Evolutionary conservation across 2,329 filamentous ascomycete species (phyloP).

Genomic region (Eurotiales sp.): DNA sequence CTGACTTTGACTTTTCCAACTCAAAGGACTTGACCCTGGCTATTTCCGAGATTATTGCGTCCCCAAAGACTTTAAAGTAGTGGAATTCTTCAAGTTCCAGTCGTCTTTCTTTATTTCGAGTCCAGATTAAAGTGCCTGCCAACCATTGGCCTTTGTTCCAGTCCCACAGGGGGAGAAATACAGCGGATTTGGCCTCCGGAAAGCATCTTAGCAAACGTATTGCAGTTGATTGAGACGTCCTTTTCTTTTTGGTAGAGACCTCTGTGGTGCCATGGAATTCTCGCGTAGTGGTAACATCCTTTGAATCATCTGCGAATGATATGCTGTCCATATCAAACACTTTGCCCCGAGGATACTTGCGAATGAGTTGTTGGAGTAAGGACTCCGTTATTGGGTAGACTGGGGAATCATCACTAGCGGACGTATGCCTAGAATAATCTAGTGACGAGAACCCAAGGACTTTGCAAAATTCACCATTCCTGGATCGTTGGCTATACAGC

Average conservation of each 20-base stretch:
- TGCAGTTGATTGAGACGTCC: slow-evolving; percentile 12
- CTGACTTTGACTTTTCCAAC: slow-evolving; percentile 47
- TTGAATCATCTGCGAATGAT: neutral
- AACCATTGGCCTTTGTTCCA: slow-evolving; percentile 32
- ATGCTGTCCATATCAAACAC: slow-evolving; percentile 1
- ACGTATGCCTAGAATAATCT: neutral
- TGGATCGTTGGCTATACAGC: neutral
- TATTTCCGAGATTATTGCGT: slow-evolving; percentile 33
- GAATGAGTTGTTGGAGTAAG: neutral
- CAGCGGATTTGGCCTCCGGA: slow-evolving; percentile 23
- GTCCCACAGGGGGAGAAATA: slow-evolving; percentile 34
- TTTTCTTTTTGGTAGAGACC: no score
- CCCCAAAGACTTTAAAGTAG: slow-evolving; percentile 34
- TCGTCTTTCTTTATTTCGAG: slow-evolving; percentile 18
- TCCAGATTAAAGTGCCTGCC: slow-evolving; percentile 29
- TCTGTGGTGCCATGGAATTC: no score
- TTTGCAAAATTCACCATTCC: neutral
- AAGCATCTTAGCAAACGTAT: slow-evolving; percentile 18
- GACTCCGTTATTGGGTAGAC: neutral
- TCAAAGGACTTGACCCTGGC: slow-evolving; percentile 30
- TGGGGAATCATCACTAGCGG: neutral
- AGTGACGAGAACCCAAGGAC: neutral
- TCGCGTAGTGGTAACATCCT: no score
- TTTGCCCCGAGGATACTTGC: neutral
- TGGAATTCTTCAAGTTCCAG: slow-evolving; percentile 27